Conservation (phyloP, 495 filamentous ascomycete species). For the Aspergillus homomorphus region DNA sequence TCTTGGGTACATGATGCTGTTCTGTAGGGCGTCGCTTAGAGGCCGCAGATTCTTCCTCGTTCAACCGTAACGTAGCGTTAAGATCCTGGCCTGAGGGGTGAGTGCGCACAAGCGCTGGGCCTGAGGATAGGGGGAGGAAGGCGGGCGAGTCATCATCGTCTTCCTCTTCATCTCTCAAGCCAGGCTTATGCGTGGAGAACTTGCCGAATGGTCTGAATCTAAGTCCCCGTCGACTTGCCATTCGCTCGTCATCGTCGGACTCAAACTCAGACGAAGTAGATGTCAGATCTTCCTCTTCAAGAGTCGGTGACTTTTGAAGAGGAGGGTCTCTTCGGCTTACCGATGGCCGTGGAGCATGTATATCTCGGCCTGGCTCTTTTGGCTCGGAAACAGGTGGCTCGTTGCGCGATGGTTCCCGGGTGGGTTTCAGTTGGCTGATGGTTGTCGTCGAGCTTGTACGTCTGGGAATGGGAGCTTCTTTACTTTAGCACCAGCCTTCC, state of each 20-base stretch:
- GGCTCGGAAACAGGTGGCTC: conserved; percentile 41
- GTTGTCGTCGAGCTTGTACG: conserved; percentile 61
- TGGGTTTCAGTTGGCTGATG: conserved; percentile 36
- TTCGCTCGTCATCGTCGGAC: conserved; percentile 54
- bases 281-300: conserved; percentile 33
- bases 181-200: conserved; percentile 36
- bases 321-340: conserved; percentile 32
- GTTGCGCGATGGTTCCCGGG: conserved; percentile 40
- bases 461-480: conserved; percentile 23
- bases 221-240: conserved; percentile 25
- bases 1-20: conserved; percentile 23
- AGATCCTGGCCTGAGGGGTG: conserved; percentile 47
- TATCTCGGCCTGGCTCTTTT: conserved; percentile 40
- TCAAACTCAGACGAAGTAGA: conserved; percentile 47
- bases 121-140: conserved; percentile 64
- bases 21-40: conserved; percentile 34
- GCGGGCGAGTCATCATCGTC: conserved; percentile 60
- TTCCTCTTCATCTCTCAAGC: conserved; percentile 39
- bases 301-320: conserved; percentile 32
- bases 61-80: conserved; percentile 56
- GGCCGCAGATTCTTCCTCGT: conserved; percentile 45
- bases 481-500: background rate
- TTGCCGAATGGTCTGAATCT: conserved; percentile 39
- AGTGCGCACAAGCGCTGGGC: conserved; percentile 21
- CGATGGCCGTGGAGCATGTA: conserved; percentile 28